Evolutionary conservation across 1,139 yeast genomes (phyloP).

Genomic region (Dujonia santamariae): DNA sequence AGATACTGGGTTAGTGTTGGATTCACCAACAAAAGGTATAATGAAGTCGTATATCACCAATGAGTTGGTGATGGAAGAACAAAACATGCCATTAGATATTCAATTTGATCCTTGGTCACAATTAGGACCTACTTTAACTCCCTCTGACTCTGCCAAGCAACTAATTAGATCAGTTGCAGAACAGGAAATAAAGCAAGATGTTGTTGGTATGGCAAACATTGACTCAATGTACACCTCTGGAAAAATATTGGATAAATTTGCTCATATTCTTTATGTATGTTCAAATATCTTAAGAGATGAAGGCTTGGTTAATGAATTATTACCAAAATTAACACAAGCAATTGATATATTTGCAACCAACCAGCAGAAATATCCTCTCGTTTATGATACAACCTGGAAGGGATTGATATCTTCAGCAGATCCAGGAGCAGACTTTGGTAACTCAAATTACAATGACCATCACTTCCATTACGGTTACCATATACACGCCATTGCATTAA

Average conservation of each 20-base stretch:
- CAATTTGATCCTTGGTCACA: conserved; percentile 61
- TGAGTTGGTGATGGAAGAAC: conserved; percentile 45
- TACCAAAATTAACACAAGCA: conserved; percentile 56
- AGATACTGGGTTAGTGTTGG: conserved; percentile 43
- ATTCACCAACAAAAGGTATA: conserved; percentile 66
- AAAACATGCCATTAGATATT: conserved; percentile 47
- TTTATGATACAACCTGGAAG: conserved; percentile 67
- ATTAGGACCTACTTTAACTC: conserved; percentile 23
- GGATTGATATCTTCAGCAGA: conserved; percentile 73
- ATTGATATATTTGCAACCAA: conserved; percentile 58
- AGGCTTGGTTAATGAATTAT: conserved; percentile 37
- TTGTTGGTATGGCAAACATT: conserved; percentile 55
- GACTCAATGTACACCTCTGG: conserved; percentile 79
- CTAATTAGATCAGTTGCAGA: conserved; percentile 48
- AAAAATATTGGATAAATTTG: conserved; percentile 70
- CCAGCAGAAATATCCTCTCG: conserved; percentile 57
- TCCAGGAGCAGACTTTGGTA: conserved; percentile 70
- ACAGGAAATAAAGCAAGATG: conserved; percentile 53
- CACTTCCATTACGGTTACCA: conserved; percentile 83
- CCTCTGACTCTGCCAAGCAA: conserved; percentile 33
- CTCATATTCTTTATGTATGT: conserved; percentile 63
- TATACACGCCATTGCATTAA: conserved; percentile 67
- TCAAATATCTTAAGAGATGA: conserved; percentile 53
- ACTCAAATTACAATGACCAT: conserved; percentile 75
- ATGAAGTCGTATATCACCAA: conserved; percentile 59